These are phyloP conservation scores for Cystofilobasidium capitatum DNA, from an alignment of 768 basidiomycete genomes.

Conservation along the genomic window DNA sequence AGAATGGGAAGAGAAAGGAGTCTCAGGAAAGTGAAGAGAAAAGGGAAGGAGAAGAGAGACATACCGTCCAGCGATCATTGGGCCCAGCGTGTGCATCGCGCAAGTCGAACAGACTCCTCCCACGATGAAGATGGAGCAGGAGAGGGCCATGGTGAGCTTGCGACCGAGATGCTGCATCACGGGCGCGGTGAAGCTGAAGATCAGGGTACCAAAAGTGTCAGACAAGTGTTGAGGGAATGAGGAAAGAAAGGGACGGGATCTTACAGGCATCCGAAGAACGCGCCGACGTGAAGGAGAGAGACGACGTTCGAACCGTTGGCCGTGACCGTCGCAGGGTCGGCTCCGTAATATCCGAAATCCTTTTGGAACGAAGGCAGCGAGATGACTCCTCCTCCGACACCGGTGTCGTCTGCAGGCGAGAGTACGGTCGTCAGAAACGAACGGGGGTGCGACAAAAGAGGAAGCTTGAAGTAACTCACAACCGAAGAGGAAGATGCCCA, in stretches of 20 bases:
- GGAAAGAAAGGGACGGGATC: not conserved
- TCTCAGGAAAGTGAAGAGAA: too few relatives aligned
- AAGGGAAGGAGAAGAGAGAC: too few relatives aligned
- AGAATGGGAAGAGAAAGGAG: too few relatives aligned
- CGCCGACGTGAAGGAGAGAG: constrained; percentile 39
- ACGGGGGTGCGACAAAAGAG: constrained; percentile 7
- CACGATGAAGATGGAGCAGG: constrained; percentile 17
- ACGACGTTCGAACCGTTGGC: constrained; percentile 70
- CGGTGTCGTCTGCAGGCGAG: constrained; percentile 41
- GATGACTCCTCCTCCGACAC: constrained; percentile 56
- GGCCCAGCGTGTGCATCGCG: constrained; percentile 53
- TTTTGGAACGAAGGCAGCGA: constrained; percentile 31
- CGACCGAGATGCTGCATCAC: constrained; percentile 58
- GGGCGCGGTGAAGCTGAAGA: not conserved
- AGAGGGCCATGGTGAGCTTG: constrained; percentile 9
- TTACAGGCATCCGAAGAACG: constrained; percentile 71
- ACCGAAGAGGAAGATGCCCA: constrained; percentile 74
- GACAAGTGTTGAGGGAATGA: not conserved
- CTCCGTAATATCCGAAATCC: constrained; percentile 51
- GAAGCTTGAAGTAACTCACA: constrained; percentile 40
- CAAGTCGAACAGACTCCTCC: constrained; percentile 50
- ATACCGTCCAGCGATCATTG: constrained; percentile 70
- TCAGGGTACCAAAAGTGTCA: not conserved
- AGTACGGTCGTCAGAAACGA: constrained; percentile 32
- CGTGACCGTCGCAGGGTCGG: constrained; percentile 42